Conservation (phyloP, 345 rosid genomes). For the Brassica incana region DNA sequence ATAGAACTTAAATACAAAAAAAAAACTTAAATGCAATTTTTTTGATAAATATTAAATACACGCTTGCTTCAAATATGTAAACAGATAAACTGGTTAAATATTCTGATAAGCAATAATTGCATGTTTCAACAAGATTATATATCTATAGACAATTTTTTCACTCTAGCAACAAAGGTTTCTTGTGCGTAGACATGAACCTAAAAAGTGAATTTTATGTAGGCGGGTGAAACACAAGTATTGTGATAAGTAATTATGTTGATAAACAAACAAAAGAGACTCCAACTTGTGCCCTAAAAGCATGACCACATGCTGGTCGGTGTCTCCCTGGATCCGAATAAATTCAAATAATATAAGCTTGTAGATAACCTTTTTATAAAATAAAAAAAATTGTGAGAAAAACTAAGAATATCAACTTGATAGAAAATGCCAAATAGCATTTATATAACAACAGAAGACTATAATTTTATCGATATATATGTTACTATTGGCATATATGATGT, state of each 20-base stretch:
- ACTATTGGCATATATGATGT: conserved; percentile 16
- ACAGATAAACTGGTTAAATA: neutral
- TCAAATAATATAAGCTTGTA: conserved; percentile 2
- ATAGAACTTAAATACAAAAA: neutral
- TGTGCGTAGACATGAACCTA: conserved; percentile 31
- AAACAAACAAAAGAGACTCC: conserved; percentile 27
- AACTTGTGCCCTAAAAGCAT: conserved; percentile 45
- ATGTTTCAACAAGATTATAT: conserved; percentile 26
- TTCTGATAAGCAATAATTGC: conserved; percentile 24
- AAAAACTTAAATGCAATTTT: no score
- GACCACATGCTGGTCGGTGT: conserved; percentile 45
- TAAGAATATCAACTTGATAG: conserved; percentile 24
- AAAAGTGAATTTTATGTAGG: conserved; percentile 32
- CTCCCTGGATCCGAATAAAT: conserved; percentile 16
- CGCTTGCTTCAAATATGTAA: neutral
- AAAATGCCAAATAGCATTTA: conserved; percentile 30
- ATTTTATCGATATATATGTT: neutral
- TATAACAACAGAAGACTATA: neutral
- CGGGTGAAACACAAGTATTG: conserved; percentile 28
- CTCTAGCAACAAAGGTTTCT: conserved; percentile 15
- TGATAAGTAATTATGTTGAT: conserved; percentile 1
- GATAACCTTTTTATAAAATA: neutral
- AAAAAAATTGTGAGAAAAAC: neutral
- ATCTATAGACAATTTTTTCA: conserved; percentile 26
- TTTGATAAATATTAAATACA: neutral